These are phyloP conservation scores for Pisolithus orientalis DNA, from an alignment of 768 basidiomycete genomes.

Conservation along the genomic window DNA sequence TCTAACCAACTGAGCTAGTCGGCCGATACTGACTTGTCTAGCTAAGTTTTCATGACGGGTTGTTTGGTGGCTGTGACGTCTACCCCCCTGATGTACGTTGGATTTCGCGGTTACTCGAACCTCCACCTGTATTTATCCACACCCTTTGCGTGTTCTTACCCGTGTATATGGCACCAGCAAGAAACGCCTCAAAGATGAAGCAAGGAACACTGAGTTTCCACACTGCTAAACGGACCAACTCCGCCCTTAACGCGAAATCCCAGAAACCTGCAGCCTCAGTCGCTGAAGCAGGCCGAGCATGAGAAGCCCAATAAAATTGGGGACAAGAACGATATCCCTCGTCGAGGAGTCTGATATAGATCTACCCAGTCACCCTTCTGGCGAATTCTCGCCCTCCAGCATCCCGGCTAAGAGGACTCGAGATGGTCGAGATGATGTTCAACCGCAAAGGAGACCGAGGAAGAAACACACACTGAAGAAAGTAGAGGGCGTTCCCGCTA, in stretches of 20 bases:
- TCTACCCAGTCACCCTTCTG: not conserved
- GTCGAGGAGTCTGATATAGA: not conserved
- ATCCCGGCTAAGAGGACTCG: constrained; percentile 19
- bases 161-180: constrained; percentile 2
- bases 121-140: not conserved
- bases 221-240: constrained; percentile 39
- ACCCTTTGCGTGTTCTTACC: not conserved
- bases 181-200: constrained; percentile 24
- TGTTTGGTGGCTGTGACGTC: not conserved
- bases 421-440: constrained; percentile 24
- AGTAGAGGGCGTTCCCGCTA: constrained; percentile 4
- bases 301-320: not conserved
- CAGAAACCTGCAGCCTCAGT: constrained; percentile 6
- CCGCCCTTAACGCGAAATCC: constrained; percentile 13
- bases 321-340: not conserved
- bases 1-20: constrained; percentile 48
- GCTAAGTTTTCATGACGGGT: not conserved
- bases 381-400: not conserved
- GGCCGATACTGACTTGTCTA: constrained; percentile 12
- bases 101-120: not conserved
- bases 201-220: constrained; percentile 43
- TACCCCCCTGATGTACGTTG: constrained; percentile 2
- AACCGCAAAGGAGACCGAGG: constrained; percentile 3
- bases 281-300: constrained; percentile 6
- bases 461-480: constrained; percentile 4